These are phyloP conservation scores for Ophiognomonia clavigignenti-juglandacearum DNA, from an alignment of 2,329 filamentous ascomycete species.

Conservation along the genomic window DNA sequence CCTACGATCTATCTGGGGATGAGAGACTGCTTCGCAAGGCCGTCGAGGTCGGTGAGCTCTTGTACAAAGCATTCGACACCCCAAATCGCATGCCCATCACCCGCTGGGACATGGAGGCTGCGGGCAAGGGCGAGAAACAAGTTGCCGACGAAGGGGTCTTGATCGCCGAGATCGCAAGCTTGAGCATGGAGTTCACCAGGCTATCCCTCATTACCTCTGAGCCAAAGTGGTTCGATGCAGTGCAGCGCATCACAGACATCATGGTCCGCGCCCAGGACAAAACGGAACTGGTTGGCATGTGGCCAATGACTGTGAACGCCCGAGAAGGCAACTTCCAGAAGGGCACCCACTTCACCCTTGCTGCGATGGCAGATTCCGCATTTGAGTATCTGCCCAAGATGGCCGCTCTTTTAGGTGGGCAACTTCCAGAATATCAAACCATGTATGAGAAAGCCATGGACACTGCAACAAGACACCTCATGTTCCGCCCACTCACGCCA, in stretches of 20 bases:
- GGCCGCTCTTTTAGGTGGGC: slow-evolving; percentile 54
- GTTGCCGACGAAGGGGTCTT: slow-evolving; percentile 19
- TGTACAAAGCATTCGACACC: slow-evolving; percentile 27
- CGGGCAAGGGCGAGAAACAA: slow-evolving; percentile 19
- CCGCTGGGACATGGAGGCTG: slow-evolving; percentile 22
- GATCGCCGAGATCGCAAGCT: slow-evolving; percentile 26
- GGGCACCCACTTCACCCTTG: slow-evolving; percentile 29
- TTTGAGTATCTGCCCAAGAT: slow-evolving; percentile 38
- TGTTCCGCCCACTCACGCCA: slow-evolving; percentile 59
- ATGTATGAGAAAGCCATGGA: slow-evolving; percentile 54
- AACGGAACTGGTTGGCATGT: slow-evolving; percentile 12
- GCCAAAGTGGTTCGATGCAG: slow-evolving; percentile 27
- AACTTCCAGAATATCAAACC: slow-evolving; percentile 46
- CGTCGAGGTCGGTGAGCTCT: slow-evolving; percentile 34
- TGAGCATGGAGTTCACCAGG: slow-evolving; percentile 29
- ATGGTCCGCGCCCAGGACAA: slow-evolving; percentile 8
- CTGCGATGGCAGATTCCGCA: slow-evolving; percentile 36
- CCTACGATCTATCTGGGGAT: slow-evolving; percentile 24
- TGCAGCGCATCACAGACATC: slow-evolving; percentile 24
- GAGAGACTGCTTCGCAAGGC: slow-evolving; percentile 32
- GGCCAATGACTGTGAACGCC: slow-evolving; percentile 13
- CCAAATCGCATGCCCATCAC: slow-evolving; percentile 27
- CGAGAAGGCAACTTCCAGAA: slow-evolving; percentile 11
- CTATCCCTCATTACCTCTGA: slow-evolving; percentile 26
- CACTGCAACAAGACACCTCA: slow-evolving; percentile 49